These are phyloP conservation scores for Verticillium dahliae DNA, from an alignment of 2,329 filamentous ascomycete genomes.

Conservation along the genomic window DNA sequence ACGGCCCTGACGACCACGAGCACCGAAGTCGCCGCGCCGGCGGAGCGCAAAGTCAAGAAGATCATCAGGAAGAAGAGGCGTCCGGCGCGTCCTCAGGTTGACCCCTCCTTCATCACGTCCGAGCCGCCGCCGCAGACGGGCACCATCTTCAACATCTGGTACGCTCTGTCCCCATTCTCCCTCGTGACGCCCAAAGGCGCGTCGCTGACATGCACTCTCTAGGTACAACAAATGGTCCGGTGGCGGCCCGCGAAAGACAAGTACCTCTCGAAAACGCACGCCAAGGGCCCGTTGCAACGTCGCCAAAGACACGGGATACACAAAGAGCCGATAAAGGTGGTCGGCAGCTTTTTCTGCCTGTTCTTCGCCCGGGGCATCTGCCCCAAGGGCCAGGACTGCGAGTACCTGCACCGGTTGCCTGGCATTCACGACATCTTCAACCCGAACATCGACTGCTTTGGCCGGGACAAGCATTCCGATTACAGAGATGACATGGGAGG, in stretches of 20 bases:
- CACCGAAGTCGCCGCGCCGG: constrained; percentile 38
- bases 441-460: constrained; percentile 92
- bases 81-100: constrained; percentile 85
- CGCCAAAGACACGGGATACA: constrained; percentile 71
- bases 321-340: constrained; percentile 65
- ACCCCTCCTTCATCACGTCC: constrained; percentile 72
- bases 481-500: constrained; percentile 98
- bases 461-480: constrained; percentile 84
- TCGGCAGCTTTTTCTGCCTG: constrained; percentile 85
- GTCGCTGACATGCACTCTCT: neutral
- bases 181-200: constrained; percentile 76
- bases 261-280: constrained; percentile 74
- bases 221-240: constrained; percentile 93
- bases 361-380: constrained; percentile 65
- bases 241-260: constrained; percentile 93
- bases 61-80: constrained; percentile 86
- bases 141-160: constrained; percentile 97
- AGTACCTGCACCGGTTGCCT: constrained; percentile 86
- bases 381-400: constrained; percentile 85
- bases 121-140: constrained; percentile 89
- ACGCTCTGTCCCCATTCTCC: constrained; percentile 28
- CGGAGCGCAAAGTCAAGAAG: constrained; percentile 71
- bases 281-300: constrained; percentile 80
- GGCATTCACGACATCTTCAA: constrained; percentile 85
- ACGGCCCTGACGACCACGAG: constrained; percentile 28